Evolutionary conservation across 768 basidiomycete genomes (phyloP).

Genomic region (Strobilomyces echinocephalus): DNA sequence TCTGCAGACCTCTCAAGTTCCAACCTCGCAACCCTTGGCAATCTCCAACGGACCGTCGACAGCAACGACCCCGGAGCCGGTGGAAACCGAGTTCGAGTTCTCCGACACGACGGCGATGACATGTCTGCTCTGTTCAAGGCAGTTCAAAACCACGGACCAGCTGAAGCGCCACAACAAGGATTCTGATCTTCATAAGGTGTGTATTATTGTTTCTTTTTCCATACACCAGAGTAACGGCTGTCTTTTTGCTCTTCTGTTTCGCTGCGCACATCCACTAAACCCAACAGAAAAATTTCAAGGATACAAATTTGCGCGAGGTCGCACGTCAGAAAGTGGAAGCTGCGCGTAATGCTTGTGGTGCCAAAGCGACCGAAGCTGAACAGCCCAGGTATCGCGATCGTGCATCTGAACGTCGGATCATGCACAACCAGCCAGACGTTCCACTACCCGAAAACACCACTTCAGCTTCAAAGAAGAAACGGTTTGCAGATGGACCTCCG

Average conservation of each 20-base stretch:
- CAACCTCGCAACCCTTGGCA: slow-evolving; percentile 9
- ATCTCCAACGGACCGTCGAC: slow-evolving; percentile 22
- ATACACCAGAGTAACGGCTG: slow-evolving; percentile 29
- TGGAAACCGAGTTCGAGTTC: slow-evolving; percentile 74
- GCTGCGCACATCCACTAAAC: slow-evolving; percentile 2
- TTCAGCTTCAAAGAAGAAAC: slow-evolving; percentile 38
- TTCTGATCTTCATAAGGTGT: slow-evolving; percentile 93
- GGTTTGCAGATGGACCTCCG: slow-evolving; percentile 51
- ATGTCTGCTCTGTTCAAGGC: slow-evolving; percentile 88
- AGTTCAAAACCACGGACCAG: slow-evolving; percentile 85
- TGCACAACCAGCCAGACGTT: slow-evolving; percentile 89
- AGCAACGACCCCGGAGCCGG: slow-evolving; percentile 35
- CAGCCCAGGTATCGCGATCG: slow-evolving; percentile 92
- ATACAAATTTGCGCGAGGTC: slow-evolving; percentile 63
- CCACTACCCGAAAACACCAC: slow-evolving; percentile 55
- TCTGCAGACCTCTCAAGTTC: slow-evolving; percentile 4
- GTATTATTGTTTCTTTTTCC: slow-evolving; percentile 36
- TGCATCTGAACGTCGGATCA: slow-evolving; percentile 83
- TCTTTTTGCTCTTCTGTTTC: background rate
- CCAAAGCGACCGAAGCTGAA: slow-evolving; percentile 33
- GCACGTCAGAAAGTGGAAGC: slow-evolving; percentile 63
- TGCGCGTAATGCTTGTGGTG: slow-evolving; percentile 33
- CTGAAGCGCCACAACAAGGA: slow-evolving; percentile 87
- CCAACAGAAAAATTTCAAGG: slow-evolving; percentile 79
- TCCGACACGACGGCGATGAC: slow-evolving; percentile 69